Evolutionary conservation across 31 red algal species (phyloP).

Genomic region (Porphyra umbilicalis): DNA sequence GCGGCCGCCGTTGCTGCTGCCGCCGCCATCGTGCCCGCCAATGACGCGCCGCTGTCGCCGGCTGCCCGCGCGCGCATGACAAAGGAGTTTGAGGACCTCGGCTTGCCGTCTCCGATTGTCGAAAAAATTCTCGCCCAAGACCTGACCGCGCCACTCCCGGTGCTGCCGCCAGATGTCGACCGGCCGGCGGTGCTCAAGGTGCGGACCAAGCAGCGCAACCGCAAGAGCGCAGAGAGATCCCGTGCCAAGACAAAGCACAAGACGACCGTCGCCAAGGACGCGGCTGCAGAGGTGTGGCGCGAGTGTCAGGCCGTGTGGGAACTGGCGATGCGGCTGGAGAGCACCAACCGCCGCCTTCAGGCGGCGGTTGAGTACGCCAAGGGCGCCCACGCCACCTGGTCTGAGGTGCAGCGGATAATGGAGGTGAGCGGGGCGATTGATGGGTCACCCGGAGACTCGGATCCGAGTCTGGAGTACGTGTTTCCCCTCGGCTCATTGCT

Average conservation of each 20-base stretch:
- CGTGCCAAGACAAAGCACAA: background rate
- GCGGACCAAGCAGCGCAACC: background rate
- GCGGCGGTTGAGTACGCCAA: background rate
- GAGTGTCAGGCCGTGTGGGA: background rate
- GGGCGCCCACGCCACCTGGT: background rate
- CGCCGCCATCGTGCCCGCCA: background rate
- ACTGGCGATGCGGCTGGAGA: background rate
- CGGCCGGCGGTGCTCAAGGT: conserved; percentile 1
- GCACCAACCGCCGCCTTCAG: background rate
- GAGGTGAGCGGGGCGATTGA: background rate
- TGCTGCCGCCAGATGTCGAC: background rate
- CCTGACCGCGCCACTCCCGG: background rate
- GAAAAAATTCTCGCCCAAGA: background rate
- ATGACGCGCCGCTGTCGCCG: background rate
- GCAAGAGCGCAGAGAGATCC: background rate
- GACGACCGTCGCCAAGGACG: background rate
- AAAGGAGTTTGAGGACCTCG: background rate
- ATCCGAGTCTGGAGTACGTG: too few relatives aligned
- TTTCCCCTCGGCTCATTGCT: too few relatives aligned
- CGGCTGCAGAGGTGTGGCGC: background rate
- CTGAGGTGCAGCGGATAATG: background rate
- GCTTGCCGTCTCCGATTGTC: background rate
- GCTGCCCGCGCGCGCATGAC: background rate
- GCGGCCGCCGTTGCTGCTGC: background rate
- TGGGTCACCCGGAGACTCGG: too few relatives aligned